A percentile compares a stretch with the other conserved stretches of the same genome.
Evolutionary conservation across 2,329 filamentous ascomycete genomes (phyloP).

Genomic region (Mycocentrospora acerina): DNA sequence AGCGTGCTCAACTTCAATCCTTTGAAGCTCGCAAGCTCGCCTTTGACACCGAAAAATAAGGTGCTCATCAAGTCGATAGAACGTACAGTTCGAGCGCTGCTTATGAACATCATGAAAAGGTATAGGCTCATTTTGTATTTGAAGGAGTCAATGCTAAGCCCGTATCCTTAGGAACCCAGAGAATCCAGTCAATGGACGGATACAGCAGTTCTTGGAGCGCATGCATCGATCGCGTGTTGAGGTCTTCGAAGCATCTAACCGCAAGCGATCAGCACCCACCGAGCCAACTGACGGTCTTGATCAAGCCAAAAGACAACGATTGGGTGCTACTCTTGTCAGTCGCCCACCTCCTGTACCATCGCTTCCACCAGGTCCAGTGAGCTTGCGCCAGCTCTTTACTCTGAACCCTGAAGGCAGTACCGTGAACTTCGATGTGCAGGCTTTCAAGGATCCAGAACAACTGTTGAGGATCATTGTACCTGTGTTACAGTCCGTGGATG

Average conservation of each 20-base stretch:
- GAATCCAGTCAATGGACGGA: slow-evolving; percentile 71
- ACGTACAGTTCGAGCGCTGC: slow-evolving; percentile 80
- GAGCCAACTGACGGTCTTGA: slow-evolving; percentile 74
- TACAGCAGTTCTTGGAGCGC: slow-evolving; percentile 85
- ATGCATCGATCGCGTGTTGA: slow-evolving; percentile 77
- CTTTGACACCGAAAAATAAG: slow-evolving; percentile 75
- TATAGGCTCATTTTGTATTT: slow-evolving; percentile 42
- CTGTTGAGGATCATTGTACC: slow-evolving; percentile 80
- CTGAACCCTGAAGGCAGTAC: slow-evolving; percentile 74
- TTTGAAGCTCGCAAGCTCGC: slow-evolving; percentile 73
- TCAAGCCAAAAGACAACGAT: slow-evolving; percentile 75
- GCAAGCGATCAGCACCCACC: slow-evolving; percentile 72
- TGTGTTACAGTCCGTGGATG: slow-evolving; percentile 72
- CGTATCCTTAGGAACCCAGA: slow-evolving; percentile 67
- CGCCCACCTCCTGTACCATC: slow-evolving; percentile 62
- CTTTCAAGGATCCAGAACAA: slow-evolving; percentile 69
- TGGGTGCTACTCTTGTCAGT: slow-evolving; percentile 50
- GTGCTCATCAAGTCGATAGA: slow-evolving; percentile 93
- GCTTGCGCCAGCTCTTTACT: slow-evolving; percentile 81
- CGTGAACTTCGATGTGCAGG: slow-evolving; percentile 78
- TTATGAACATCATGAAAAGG: slow-evolving; percentile 81
- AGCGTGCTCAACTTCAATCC: slow-evolving; percentile 91
- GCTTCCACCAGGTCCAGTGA: slow-evolving; percentile 73
- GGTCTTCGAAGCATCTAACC: slow-evolving; percentile 73
- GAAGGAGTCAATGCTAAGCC: background rate